Evolutionary conservation across 768 basidiomycete genomes (phyloP), one percentile per base, ranked within the genome.

Genomic region (Leccinum barrowsii): DNA sequence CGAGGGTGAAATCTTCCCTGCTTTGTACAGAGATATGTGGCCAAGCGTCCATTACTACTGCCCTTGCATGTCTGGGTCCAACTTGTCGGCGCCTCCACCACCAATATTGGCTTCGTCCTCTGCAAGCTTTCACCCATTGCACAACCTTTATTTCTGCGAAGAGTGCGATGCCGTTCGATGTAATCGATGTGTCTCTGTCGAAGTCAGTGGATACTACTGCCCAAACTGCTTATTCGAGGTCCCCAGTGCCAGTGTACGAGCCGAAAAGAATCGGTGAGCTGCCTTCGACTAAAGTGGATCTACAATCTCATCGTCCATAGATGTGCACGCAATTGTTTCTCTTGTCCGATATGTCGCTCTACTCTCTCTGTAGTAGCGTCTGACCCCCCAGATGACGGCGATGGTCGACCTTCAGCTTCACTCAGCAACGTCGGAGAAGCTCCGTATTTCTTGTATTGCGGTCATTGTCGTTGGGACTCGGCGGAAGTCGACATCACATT

Each of bases 201-300:
- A 99, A 83, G 90, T 98, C 70, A 91, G 92, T 70, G 92, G 92
- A 46, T 99, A 98, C 72, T 98, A 93, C 73, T 99, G 97, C 71
- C 97, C 97, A 32, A 95, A 96, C 72, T 99, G 97, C 72, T 80
- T 98, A 17, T 99, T 98, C 72, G 97, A 99, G 71, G 97, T 99
- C 11, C 96, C 97, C 1, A 94, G 89, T 70, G 97, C 97, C 2
- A 97, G 94, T 66, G 97, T 99, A n/a, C 82, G 97, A 55, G 94
- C 91, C 12, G 97, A 99, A 75, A 96, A 94, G 81, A 98, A 97
- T 68, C 82, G 95, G 96, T 92, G 62, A 64, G 61, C 50, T 13
- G 75, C 61, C 35, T 17, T 55, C 37, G 22, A 12, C 22, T 30
- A 28, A 37, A 3, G n/a, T 44, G 50, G 52, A 42, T 55, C 42